A percentile compares a stretch with the other conserved stretches of the same genome.
Conservation (phyloP, 1,284 basidiomycete genomes). For the Boletus semigastroideus region DNA sequence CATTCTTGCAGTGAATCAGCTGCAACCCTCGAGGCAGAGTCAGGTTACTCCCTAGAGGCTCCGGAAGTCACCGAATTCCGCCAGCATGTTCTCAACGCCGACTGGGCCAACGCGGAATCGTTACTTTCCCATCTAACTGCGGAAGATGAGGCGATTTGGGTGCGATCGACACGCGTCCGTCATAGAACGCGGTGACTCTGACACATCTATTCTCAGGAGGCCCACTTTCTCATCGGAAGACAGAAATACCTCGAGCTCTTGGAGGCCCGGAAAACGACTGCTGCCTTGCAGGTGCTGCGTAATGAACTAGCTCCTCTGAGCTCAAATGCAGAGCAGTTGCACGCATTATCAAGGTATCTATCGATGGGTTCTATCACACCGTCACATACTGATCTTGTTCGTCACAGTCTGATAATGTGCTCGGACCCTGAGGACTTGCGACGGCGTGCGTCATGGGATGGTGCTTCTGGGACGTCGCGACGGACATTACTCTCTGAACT, state of each 20-base stretch:
- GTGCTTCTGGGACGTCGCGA: slow-evolving; percentile 78
- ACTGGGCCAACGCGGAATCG: slow-evolving; percentile 81
- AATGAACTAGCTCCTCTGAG: slow-evolving; percentile 83
- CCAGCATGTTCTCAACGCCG: slow-evolving; percentile 77
- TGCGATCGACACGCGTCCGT: slow-evolving; percentile 35
- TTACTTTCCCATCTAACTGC: slow-evolving; percentile 71
- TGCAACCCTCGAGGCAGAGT: slow-evolving; percentile 86
- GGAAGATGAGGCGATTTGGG: slow-evolving; percentile 62
- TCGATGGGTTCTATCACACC: not conserved
- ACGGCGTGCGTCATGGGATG: slow-evolving; percentile 86
- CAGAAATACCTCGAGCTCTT: slow-evolving; percentile 98
- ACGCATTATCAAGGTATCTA: slow-evolving; percentile 79
- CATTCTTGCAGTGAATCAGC: slow-evolving; percentile 73
- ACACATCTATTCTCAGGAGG: slow-evolving; percentile 52
- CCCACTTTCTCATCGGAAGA: slow-evolving; percentile 85
- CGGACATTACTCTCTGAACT: slow-evolving; percentile 74
- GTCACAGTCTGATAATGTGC: slow-evolving; percentile 83
- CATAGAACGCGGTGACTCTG: slow-evolving; percentile 15
- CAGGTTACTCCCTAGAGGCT: slow-evolving; percentile 86
- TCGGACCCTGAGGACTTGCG: slow-evolving; percentile 81
- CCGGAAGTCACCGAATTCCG: slow-evolving; percentile 81
- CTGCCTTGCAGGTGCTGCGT: slow-evolving; percentile 83
- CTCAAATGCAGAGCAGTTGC: slow-evolving; percentile 75
- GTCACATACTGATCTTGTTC: slow-evolving; percentile 13
- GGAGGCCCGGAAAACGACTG: slow-evolving; percentile 78